Evolutionary conservation across 352 stramenopile genomes (phyloP).

Genomic region (Phytophthora vignae): DNA sequence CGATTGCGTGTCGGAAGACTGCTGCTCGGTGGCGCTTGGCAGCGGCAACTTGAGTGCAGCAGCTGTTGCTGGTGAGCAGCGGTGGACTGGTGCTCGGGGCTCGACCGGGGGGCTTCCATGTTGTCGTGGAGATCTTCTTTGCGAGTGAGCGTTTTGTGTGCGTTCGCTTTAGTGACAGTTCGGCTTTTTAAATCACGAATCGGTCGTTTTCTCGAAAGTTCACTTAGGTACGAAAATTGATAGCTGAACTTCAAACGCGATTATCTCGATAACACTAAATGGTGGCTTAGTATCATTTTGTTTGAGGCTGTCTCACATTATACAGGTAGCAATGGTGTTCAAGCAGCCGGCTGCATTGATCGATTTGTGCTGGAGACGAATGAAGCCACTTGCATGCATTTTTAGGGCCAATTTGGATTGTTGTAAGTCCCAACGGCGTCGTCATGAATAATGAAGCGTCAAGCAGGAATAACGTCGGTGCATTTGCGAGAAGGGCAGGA

Average conservation of each 20-base stretch:
- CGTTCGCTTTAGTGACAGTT: constrained; percentile 1
- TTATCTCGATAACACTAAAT: constrained; percentile 20
- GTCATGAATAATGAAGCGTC: too few relatives aligned
- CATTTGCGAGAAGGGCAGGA: too few relatives aligned
- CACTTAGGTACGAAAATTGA: constrained; percentile 9
- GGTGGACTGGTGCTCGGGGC: background rate
- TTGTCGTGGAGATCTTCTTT: constrained; percentile 2
- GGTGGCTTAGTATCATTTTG: background rate
- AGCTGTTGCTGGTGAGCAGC: background rate
- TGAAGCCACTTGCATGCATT: too few relatives aligned
- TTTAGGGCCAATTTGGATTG: too few relatives aligned
- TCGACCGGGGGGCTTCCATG: background rate
- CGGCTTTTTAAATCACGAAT: background rate
- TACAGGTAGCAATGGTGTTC: too few relatives aligned
- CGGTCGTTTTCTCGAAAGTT: constrained; percentile 12
- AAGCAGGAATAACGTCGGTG: too few relatives aligned
- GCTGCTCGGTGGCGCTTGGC: background rate
- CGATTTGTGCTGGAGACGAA: too few relatives aligned
- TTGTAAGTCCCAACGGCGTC: too few relatives aligned
- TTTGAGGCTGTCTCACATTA: background rate
- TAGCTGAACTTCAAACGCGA: constrained; percentile 7
- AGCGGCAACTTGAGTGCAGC: background rate
- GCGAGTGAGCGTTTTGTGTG: background rate
- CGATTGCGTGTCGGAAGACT: background rate
- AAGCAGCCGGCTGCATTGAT: too few relatives aligned